These are phyloP conservation scores for Alternaria sp. DNA, from an alignment of 2,329 filamentous ascomycete genomes.

Conservation along the genomic window DNA sequence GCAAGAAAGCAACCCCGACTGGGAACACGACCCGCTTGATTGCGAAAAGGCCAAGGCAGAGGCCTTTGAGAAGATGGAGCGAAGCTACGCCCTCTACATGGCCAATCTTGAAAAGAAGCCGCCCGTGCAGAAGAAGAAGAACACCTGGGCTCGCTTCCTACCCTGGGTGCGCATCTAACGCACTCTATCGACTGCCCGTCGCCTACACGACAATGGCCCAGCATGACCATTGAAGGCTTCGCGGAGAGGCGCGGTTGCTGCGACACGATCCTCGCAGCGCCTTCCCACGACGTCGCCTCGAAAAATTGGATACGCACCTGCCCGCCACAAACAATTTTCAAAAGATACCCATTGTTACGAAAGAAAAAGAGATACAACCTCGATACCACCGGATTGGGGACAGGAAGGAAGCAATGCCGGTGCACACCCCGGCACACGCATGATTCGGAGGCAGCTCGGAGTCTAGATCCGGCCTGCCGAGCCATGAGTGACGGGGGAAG, in stretches of 20 bases:
- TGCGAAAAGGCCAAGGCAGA: constrained; percentile 27
- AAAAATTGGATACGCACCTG: constrained; percentile 10
- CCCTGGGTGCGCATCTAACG: constrained; percentile 16
- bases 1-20: constrained; percentile 35
- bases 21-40: constrained; percentile 30
- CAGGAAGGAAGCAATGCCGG: not conserved
- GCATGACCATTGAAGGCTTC: not conserved
- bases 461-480: constrained; percentile 3
- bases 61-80: constrained; percentile 32
- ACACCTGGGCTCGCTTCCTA: constrained; percentile 29
- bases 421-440: constrained; percentile 1
- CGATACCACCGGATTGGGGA: not conserved
- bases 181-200: not conserved
- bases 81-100: constrained; percentile 34
- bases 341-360: constrained; percentile 12
- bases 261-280: not conserved
- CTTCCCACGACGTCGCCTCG: not conserved
- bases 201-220: not conserved
- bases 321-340: not conserved
- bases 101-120: constrained; percentile 19
- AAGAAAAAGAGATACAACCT: not conserved
- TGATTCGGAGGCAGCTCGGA: constrained; percentile 12
- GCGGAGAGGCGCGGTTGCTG: not conserved
- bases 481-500: constrained; percentile 1
- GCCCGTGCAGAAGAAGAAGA: constrained; percentile 26